Base-by-base conservation (phyloP, 352 stramenopile genomes). In the Elongisporangium undulatum region DNA sequence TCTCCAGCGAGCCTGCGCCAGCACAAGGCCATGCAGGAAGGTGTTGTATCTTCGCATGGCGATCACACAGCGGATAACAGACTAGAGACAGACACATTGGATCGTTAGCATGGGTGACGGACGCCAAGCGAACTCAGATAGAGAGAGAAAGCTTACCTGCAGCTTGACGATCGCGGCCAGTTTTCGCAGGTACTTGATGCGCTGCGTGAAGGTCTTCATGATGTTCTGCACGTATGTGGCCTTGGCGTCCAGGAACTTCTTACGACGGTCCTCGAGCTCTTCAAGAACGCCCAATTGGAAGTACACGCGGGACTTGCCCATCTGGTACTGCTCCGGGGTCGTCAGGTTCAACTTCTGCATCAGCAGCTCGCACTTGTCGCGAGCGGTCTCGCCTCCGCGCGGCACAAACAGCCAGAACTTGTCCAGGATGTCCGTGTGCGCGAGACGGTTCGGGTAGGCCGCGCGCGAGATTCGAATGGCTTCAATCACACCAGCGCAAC, bases 401-500 rank as follows among this genome's bases (percentile, higher is more conserved):
- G 77, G 26, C 48, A 82, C 76, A 56, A 92, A 91, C 21, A 90
- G 75, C 73, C 86, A 89, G 55, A 91, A 95, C 23, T 87, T 92
- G 45, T 89, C 89, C 39, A 82, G 75, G 77, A 10, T 86, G 15
- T 95, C 84, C 0, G 75, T 69, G 75, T 99, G 97, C 59, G 84
- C 78, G 20, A 99, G 72, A 34, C 98, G 94, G 61, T 99, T 97
- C 39, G 97, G 97, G 69, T 99, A 99, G 20, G 97, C 98, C 51
- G 97, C 90, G 53, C 97, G 91, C 53, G 96, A 96, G 57, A 99
- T 98, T 51, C 96, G 92, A 41, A 99, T 98, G 8, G 97, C 98
- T 74, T 99, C 98, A 38, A 99, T 97, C 26, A 99, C 96, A 74
- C 98, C 98, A 68, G 96, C 96, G 66, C 99, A 99, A 16, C 89